Evolutionary conservation across 768 basidiomycete species (phyloP), one percentile per base, ranked within the genome.

Genomic region (Pleurotus sapidus): DNA sequence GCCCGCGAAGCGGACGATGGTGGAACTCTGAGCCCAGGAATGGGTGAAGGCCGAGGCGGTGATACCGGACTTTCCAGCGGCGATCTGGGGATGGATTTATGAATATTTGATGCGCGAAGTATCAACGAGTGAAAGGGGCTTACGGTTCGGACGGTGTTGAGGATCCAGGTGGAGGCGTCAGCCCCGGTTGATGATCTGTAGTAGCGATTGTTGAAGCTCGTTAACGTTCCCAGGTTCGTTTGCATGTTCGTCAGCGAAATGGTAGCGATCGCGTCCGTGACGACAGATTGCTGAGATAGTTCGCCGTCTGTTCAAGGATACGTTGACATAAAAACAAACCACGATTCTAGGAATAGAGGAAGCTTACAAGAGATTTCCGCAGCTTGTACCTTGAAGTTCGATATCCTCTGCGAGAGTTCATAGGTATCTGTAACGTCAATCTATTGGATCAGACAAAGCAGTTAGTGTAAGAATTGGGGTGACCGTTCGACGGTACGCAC

Each of bases 1-100:
- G 8, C 74, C 73, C 18, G 71, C 63, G 43, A 76, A 72, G 60
- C 70, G 73, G 38, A 66, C 72, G 53, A 76, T 71, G 56, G 72
- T 67, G 3, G 72, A 73, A 34, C 68, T 66, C 49, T 76, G 72
- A 2, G 58, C 63, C 63, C 66, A 76, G 57, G 65, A 68, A 58
- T 76, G 73, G 18, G 61, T 63, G 59, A 70, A 74, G 34, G 64
- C 57, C 11, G 62, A 60, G 14, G 65, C 70, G 25, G 65, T 64
- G 25, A 73, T 69, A 46, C 71, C 70, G 38, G 61, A 62, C 2
- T 70, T 64, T 27, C 67, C 58, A 39, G 65, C 48, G 27, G 27
- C 48, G 18, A 59, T 47, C 59, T 49, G 8, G 30, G 30, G 30
- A 8, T 34, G 30, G n/a, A n/a, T n/a, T n/a, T n/a, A 11, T 34